Conservation (phyloP, 108 stramenopile species). For the Mediolabrus comicus region DNA sequence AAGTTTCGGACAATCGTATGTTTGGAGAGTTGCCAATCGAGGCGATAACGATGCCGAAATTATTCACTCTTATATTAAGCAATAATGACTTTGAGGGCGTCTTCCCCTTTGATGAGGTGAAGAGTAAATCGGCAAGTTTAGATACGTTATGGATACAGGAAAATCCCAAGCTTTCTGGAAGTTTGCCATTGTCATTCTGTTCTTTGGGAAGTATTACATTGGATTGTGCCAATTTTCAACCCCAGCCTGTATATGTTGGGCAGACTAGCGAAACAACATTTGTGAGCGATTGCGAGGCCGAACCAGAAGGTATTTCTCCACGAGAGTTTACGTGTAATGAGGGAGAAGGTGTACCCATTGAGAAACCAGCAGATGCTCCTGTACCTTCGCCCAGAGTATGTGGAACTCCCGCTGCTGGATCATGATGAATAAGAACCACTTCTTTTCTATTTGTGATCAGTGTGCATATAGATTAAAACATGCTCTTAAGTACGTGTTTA, state of each 20-base stretch:
- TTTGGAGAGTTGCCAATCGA: slow-evolving; percentile 10
- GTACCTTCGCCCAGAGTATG: slow-evolving; percentile 17
- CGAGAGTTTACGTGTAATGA: slow-evolving; percentile 37
- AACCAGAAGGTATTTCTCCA: slow-evolving; percentile 9
- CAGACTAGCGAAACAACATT: slow-evolving; percentile 23
- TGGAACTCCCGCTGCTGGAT: slow-evolving; percentile 9
- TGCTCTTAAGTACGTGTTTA: neutral
- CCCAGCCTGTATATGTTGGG: slow-evolving; percentile 19
- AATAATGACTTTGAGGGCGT: slow-evolving; percentile 31
- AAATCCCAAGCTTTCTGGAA: slow-evolving; percentile 20
- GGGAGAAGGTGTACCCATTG: slow-evolving; percentile 7
- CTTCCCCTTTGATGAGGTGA: slow-evolving; percentile 33
- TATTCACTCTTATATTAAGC: slow-evolving; percentile 25
- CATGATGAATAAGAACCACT: too few species aligned
- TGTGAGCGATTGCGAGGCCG: slow-evolving; percentile 16
- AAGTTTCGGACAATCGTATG: slow-evolving; percentile 35
- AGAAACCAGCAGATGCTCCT: neutral
- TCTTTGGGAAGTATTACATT: slow-evolving; percentile 30
- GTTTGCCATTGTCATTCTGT: slow-evolving; percentile 30
- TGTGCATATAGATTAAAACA: too few species aligned
- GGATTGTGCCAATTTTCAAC: slow-evolving; percentile 39
- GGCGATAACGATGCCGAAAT: slow-evolving; percentile 9
- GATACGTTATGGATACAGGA: slow-evolving; percentile 40
- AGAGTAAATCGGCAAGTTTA: slow-evolving; percentile 4
- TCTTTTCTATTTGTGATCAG: too few species aligned